Base-by-base conservation (phyloP, 2,329 filamentous ascomycete species). In the Aspergillus sp. region DNA sequence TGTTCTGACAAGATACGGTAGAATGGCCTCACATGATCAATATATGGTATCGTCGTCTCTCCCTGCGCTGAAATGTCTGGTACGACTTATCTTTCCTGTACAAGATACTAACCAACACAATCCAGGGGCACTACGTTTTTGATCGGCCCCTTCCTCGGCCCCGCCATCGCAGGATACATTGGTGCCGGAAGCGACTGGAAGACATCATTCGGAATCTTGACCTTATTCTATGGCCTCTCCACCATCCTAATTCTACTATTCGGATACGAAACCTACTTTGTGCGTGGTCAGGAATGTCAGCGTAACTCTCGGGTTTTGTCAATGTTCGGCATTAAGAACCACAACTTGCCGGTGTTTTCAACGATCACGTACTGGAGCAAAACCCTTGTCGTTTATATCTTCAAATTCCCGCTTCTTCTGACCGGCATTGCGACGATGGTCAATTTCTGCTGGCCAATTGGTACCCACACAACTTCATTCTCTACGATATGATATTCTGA, bases 81-180 rank as follows among this genome's bases (percentile, higher is more conserved):
- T 20, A 20, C 20, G 20, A 20, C 1, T 20, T 20, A 20, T 20
- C 12, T 5, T 14, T 16, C 2, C 12, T 12, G 2, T 12, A 12
- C 4, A 39, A 1, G 11, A 16, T 14, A n/a, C 36, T 39, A 16
- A 39, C n/a, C 12, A 39, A 6, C 11, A 2, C 14, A 6, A 3
- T 39, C 11, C 14, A 39, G 36, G 36, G 36, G 36, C 5, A 39
- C 36, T 4, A 39, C 36, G 4, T 39, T 77, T 52, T 63, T 77
- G 1, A 65, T 76, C 24, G 75, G 75, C 0, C 74, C 75, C 2
- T 77, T 74, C 52, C 62, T 77, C 4, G 74, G 74, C 0, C 75
- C 75, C 18, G 71, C 73, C 1, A 58, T 77, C 6, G 74, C 74
- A 7, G 75, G 74, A n/a, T 77, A 76, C 46, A 71, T 76, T 20